Base-by-base conservation (phyloP, 306 rosid genomes). In the Vicia sativa region DNA sequence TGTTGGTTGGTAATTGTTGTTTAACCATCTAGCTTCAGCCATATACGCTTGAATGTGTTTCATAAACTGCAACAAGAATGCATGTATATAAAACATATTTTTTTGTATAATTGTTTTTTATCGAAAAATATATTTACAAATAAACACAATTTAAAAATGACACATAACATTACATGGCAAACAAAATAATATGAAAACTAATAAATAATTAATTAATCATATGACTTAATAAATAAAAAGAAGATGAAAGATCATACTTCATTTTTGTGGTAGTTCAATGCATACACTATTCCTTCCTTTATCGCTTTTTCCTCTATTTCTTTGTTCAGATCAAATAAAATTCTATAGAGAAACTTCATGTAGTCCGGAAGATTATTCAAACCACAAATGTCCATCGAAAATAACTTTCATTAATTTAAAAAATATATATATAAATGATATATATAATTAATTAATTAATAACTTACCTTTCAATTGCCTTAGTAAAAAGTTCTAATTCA, bases 281-380 rank as follows among this genome's bases (percentile, higher is more conserved):
- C 39, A 11, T 63, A 74, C 1, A 45, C 19, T 72, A 13, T 74
- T 68, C 71, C 72, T 56, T 73, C 72, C 42, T 62, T 68, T 0
- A 0, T 46, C 10, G 46, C 37, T 6, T 72, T 62, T 6, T 50
- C 10, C 19, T 68, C 77, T 21, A 49, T 35, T 31, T 71, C 67
- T 5, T 59, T 49, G 5, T 4, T 45, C 31, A 34, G 26, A 13
- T 5, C 9, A 0, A 23, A 55, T 1, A 12, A 4, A 1, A 5
- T 3, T 21, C 3, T 18, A 1, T 57, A 70, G 14, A 31, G 1
- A 3, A 29, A 6, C 4, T 29, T 57, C 62, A 57, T 29, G 11
- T 57, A 57, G 3, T 57, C 11, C 4, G 62, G 62, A 29, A 57
- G 62, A 57, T 29, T 15, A 57, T 57, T 7, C 12, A 8, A 57